Conservation (phyloP, 2,329 filamentous ascomycete genomes). For the Xylaria polymorpha region DNA sequence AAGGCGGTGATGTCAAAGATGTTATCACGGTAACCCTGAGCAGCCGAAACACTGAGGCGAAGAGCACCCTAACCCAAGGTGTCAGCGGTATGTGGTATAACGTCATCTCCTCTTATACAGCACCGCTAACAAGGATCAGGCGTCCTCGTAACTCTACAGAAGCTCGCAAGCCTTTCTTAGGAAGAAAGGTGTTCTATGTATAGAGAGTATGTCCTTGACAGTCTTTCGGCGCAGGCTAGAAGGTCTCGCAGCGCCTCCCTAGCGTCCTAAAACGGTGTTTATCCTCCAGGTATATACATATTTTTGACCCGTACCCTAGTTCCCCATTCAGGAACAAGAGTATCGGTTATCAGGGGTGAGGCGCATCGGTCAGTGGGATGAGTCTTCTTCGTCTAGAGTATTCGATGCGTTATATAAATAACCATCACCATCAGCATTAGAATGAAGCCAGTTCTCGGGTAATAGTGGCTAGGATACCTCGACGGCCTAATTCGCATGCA, state of each 20-base stretch:
- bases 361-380: neutral
- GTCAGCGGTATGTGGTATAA: constrained; percentile 79
- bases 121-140: constrained; percentile 49
- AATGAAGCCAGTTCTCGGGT: constrained; percentile 5
- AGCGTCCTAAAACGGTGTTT: neutral
- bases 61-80: constrained; percentile 86
- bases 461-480: neutral
- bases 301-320: neutral
- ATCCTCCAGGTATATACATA: too few relatives aligned
- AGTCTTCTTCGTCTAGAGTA: neutral
- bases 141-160: constrained; percentile 64
- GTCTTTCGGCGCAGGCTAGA: constrained; percentile 35
- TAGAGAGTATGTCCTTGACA: constrained; percentile 33
- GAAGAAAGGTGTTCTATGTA: constrained; percentile 37
- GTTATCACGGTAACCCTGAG: constrained; percentile 90
- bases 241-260: constrained; percentile 15
- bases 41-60: constrained; percentile 87
- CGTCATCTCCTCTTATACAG: neutral
- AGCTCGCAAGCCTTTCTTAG: constrained; percentile 57
- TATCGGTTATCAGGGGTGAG: neutral
- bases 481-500: neutral
- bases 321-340: neutral
- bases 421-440: constrained; percentile 8
- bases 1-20: constrained; percentile 68
- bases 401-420: neutral